phyloP scores from a whole-genome alignment of 2,329 filamentous ascomycete genomes.

The Cladosporium sp. region DNA sequence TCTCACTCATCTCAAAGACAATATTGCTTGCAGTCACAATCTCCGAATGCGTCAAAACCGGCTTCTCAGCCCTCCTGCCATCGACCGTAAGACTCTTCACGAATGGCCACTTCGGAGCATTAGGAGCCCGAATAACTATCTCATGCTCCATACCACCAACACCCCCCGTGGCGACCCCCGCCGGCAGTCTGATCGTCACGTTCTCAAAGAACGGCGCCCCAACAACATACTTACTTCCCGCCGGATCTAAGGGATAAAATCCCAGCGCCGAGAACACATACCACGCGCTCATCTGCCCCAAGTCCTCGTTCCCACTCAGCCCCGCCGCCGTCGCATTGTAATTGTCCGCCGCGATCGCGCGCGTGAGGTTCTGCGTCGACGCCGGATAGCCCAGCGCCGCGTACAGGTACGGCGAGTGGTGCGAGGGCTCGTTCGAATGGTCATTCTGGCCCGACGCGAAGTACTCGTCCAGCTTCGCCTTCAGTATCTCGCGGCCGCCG shows the following conservation, averaged over 20 bases:
- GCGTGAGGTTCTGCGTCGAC: slow-evolving; percentile 34
- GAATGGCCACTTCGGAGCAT: slow-evolving; percentile 36
- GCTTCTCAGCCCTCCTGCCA: slow-evolving; percentile 29
- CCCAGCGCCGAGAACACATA: slow-evolving; percentile 44
- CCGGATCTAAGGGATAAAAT: slow-evolving; percentile 44
- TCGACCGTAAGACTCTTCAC: slow-evolving; percentile 38
- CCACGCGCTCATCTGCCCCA: slow-evolving; percentile 48
- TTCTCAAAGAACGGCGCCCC: slow-evolving; percentile 44
- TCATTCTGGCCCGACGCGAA: slow-evolving; percentile 43
- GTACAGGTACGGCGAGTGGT: slow-evolving; percentile 45
- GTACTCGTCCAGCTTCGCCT: slow-evolving; percentile 39
- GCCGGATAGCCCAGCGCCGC: slow-evolving; percentile 37
- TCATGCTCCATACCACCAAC: slow-evolving; percentile 19
- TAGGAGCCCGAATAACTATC: slow-evolving; percentile 38
- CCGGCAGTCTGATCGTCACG: slow-evolving; percentile 35
- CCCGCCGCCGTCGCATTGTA: slow-evolving; percentile 44
- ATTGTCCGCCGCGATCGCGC: slow-evolving; percentile 34
- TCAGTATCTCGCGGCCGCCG: slow-evolving; percentile 33
- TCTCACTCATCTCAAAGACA: slow-evolving; percentile 42
- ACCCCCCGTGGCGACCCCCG: slow-evolving; percentile 28
- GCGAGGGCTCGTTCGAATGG: slow-evolving; percentile 45
- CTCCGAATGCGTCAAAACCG: slow-evolving; percentile 36
- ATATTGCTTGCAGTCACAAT: slow-evolving; percentile 36
- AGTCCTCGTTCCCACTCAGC: slow-evolving; percentile 43
- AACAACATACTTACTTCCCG: slow-evolving; percentile 41